Conservation (phyloP, 2,329 filamentous ascomycete species). For the Epichloe hybrida region DNA sequence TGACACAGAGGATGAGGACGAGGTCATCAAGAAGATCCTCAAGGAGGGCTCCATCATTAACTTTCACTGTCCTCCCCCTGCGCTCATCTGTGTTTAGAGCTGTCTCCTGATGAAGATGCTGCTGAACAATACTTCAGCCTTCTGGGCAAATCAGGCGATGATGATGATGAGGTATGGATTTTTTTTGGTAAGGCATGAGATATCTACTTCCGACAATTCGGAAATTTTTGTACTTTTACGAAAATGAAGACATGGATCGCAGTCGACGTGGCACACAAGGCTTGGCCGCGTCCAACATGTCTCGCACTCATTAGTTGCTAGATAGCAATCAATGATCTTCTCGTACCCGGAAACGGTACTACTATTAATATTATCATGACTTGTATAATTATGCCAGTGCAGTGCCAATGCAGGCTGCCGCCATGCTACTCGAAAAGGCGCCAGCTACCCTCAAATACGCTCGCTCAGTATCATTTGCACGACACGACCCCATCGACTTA, state of each 20-base stretch:
- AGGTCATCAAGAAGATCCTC: constrained; percentile 70
- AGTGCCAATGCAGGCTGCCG: not conserved
- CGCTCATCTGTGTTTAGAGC: not conserved
- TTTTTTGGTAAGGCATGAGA: not conserved
- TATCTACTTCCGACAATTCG: not conserved
- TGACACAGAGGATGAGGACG: constrained; percentile 64
- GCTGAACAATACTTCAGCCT: too few relatives aligned
- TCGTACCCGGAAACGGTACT: too few relatives aligned
- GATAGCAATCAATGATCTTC: not conserved
- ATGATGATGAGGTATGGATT: not conserved
- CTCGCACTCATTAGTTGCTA: not conserved
- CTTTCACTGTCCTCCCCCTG: constrained; percentile 3
- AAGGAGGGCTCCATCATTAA: constrained; percentile 56
- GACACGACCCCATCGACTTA: not conserved
- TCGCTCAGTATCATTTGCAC: not conserved
- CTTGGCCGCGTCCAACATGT: not conserved
- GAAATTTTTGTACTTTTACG: not conserved
- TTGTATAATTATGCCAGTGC: not conserved
- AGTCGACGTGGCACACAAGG: not conserved
- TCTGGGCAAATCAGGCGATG: not conserved
- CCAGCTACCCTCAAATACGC: not conserved
- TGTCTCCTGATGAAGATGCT: not conserved
- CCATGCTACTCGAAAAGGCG: not conserved
- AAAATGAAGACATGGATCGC: not conserved
- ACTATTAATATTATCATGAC: too few relatives aligned